phyloP scores from a whole-genome alignment of 2,329 filamentous ascomycete species.

The Microcyclosporella mali region DNA sequence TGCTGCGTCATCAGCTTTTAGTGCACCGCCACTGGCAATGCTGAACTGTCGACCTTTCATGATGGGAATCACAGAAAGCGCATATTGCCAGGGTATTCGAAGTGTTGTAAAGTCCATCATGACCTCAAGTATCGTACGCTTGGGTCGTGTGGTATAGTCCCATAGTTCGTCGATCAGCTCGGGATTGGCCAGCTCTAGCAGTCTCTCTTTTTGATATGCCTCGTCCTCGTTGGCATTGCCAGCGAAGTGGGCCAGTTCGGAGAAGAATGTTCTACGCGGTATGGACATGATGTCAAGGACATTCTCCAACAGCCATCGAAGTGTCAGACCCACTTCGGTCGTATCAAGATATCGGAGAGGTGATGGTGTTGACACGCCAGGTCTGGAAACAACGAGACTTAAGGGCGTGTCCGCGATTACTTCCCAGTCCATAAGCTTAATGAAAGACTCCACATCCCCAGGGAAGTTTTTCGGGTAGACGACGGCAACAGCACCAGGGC shows the following conservation, averaged over 20 bases:
- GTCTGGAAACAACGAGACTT: constrained; percentile 37
- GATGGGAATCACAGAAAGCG: constrained; percentile 67
- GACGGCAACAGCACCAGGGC: constrained; percentile 71
- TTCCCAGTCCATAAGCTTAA: constrained; percentile 73
- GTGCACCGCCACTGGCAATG: constrained; percentile 66
- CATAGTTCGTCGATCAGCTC: constrained; percentile 84
- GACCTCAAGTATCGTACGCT: constrained; percentile 85
- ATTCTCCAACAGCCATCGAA: constrained; percentile 71
- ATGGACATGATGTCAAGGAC: constrained; percentile 87
- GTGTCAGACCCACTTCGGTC: constrained; percentile 46
- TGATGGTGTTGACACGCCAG: constrained; percentile 30
- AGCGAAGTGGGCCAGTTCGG: constrained; percentile 69
- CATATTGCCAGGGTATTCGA: constrained; percentile 68
- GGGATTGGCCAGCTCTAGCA: constrained; percentile 75
- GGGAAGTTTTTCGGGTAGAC: constrained; percentile 85
- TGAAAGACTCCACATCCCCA: constrained; percentile 69
- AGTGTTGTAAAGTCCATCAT: constrained; percentile 84
- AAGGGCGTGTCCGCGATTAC: constrained; percentile 64
- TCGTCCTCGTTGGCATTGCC: constrained; percentile 50
- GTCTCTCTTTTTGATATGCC: constrained; percentile 62
- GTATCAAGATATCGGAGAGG: constrained; percentile 36
- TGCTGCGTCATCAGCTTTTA: constrained; percentile 25
- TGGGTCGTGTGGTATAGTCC: constrained; percentile 88
- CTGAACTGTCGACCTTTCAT: constrained; percentile 91
- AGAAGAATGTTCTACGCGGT: constrained; percentile 80